Conservation (phyloP, 176 grass and related monocot genomes). For the Carex littledalei region DNA sequence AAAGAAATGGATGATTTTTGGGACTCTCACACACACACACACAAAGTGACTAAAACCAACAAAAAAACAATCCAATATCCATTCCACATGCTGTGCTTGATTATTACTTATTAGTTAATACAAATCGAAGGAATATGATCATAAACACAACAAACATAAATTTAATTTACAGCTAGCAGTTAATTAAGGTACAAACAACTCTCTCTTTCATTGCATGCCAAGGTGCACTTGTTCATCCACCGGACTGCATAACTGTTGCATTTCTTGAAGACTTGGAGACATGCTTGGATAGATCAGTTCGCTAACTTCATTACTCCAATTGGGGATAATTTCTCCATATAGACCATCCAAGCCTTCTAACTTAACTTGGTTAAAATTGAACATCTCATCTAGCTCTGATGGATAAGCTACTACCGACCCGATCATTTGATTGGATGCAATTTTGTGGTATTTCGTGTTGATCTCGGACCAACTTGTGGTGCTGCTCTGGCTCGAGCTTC, state of each 20-base stretch:
- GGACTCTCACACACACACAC: not conserved
- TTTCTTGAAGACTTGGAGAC: constrained; percentile 18
- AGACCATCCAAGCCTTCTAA: constrained; percentile 28
- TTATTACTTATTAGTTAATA: constrained; percentile 24
- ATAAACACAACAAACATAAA: not conserved
- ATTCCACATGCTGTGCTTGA: not conserved
- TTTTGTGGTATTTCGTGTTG: not conserved
- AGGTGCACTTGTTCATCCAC: constrained; percentile 22
- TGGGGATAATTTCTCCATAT: constrained; percentile 22
- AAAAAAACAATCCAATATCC: not conserved
- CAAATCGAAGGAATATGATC: constrained; percentile 27
- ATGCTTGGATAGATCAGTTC: constrained; percentile 24
- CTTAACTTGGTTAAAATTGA: constrained; percentile 27
- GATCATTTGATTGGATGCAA: not conserved
- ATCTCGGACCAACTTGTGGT: constrained; percentile 3
- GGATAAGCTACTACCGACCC: not conserved
- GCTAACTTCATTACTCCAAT: constrained; percentile 30
- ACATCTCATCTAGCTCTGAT: constrained; percentile 29
- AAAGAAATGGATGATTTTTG: no score
- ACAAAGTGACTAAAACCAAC: not conserved
- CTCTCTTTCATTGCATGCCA: constrained; percentile 14
- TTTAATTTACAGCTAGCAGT: not conserved
- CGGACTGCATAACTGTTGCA: not conserved
- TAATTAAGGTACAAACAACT: not conserved
- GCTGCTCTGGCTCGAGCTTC: constrained; percentile 8